These are phyloP conservation scores for Aspergillus unguis DNA, from an alignment of 2,329 filamentous ascomycete species.

Conservation along the genomic window DNA sequence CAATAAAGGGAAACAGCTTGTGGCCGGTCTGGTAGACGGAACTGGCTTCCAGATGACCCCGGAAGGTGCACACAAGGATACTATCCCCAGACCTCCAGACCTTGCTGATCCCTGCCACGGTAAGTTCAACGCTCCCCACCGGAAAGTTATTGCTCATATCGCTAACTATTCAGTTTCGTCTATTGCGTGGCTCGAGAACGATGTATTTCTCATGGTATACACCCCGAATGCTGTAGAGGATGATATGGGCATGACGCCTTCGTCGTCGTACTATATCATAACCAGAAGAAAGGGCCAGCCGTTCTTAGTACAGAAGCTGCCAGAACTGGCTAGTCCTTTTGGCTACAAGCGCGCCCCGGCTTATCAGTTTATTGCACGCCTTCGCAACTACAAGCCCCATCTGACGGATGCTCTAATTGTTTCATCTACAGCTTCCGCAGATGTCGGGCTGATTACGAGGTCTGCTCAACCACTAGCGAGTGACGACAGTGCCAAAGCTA, in stretches of 20 bases:
- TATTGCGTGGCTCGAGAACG: slow-evolving; percentile 82
- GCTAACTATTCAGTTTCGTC: slow-evolving; percentile 60
- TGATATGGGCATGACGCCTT: slow-evolving; percentile 51
- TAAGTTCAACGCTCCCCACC: slow-evolving; percentile 42
- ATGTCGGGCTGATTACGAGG: slow-evolving; percentile 74
- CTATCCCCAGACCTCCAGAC: slow-evolving; percentile 72
- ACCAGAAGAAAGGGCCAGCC: slow-evolving; percentile 59
- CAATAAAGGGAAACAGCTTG: slow-evolving; percentile 84
- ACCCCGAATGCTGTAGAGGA: slow-evolving; percentile 58
- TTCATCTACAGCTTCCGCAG: slow-evolving; percentile 73
- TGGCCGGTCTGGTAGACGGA: slow-evolving; percentile 80
- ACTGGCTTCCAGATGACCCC: slow-evolving; percentile 79
- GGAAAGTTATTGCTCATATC: background rate
- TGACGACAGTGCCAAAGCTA: slow-evolving; percentile 57
- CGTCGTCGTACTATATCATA: slow-evolving; percentile 76
- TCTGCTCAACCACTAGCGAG: slow-evolving; percentile 65
- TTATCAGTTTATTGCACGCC: slow-evolving; percentile 72
- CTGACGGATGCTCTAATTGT: slow-evolving; percentile 79
- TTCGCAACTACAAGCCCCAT: slow-evolving; percentile 76
- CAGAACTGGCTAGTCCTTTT: slow-evolving; percentile 71
- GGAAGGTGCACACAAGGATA: slow-evolving; percentile 70
- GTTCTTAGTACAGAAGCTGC: slow-evolving; percentile 71
- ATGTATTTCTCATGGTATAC: slow-evolving; percentile 78
- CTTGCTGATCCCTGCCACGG: slow-evolving; percentile 63
- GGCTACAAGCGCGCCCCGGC: slow-evolving; percentile 63